Evolutionary conservation across 768 basidiomycete genomes (phyloP).

Genomic region (Leccinum rimulosum): DNA sequence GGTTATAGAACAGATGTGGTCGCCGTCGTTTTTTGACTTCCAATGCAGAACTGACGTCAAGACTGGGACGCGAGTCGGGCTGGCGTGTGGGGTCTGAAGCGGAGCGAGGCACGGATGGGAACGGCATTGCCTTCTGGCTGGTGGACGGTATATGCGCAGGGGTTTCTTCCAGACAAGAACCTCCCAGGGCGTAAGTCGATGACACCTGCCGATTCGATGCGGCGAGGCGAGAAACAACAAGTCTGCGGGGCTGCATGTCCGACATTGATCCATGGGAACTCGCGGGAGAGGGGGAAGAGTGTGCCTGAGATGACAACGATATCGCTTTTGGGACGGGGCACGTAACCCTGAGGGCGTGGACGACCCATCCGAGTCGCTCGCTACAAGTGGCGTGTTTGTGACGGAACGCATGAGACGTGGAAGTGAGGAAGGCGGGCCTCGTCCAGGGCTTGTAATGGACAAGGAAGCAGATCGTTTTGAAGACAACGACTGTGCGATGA

Average conservation of each 20-base stretch:
- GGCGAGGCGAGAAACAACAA: conserved; percentile 16
- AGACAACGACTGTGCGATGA: conserved; percentile 24
- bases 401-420: conserved; percentile 32
- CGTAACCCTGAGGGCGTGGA: conserved; percentile 12
- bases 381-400: conserved; percentile 17
- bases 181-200: conserved; percentile 21
- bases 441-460: conserved; percentile 14
- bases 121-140: conserved; percentile 13
- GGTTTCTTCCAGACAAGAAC: conserved; percentile 9
- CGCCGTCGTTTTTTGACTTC: conserved; percentile 29
- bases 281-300: conserved; percentile 26
- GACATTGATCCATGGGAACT: conserved; percentile 22
- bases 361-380: conserved; percentile 9
- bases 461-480: conserved; percentile 26
- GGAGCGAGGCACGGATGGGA: conserved; percentile 23
- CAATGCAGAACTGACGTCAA: conserved; percentile 20
- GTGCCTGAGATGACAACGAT: conserved; percentile 27
- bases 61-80: conserved; percentile 17
- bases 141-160: conserved; percentile 2
- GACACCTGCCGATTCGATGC: conserved; percentile 23
- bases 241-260: conserved; percentile 16
- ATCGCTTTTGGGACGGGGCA: conserved; percentile 21
- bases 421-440: conserved; percentile 23
- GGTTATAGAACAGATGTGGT: conserved; percentile 32
- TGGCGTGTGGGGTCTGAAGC: conserved; percentile 25